phyloP scores from a whole-genome alignment of 2,329 filamentous ascomycete genomes.

The Drechslerella stenobrocha region DNA sequence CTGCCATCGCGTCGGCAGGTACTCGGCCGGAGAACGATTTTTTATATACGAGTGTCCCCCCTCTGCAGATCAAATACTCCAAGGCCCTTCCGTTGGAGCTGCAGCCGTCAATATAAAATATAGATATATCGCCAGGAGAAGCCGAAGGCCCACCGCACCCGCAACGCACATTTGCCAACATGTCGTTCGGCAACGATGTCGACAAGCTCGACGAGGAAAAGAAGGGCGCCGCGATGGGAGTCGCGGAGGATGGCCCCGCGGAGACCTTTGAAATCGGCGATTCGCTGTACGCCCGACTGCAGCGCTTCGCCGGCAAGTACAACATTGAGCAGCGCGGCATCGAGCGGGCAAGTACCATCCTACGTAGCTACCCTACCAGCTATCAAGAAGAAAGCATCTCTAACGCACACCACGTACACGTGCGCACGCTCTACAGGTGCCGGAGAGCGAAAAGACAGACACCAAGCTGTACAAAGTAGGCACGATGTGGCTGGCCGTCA shows the following conservation, averaged over 20 bases:
- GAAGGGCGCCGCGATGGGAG: slow-evolving; percentile 27
- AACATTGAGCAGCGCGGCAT: slow-evolving; percentile 75
- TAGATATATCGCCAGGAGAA: no score
- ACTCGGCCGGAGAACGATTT: neutral
- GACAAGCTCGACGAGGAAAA: slow-evolving; percentile 42
- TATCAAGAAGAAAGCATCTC: no score
- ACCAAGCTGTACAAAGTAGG: slow-evolving; percentile 68
- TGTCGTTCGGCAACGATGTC: slow-evolving; percentile 44
- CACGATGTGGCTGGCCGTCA: slow-evolving; percentile 77
- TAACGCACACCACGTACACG: no score
- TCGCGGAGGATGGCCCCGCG: slow-evolving; percentile 57
- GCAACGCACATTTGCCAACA: slow-evolving; percentile 42
- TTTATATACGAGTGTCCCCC: neutral
- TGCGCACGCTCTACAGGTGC: slow-evolving; percentile 55
- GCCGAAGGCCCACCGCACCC: no score
- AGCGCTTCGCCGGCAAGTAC: slow-evolving; percentile 67
- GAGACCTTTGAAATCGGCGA: slow-evolving; percentile 65
- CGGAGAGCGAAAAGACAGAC: slow-evolving; percentile 69
- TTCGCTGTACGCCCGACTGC: slow-evolving; percentile 63
- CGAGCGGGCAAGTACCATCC: slow-evolving; percentile 63
- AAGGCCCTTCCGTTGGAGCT: no score
- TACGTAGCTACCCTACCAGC: no score
- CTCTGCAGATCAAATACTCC: neutral
- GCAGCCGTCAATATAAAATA: no score
- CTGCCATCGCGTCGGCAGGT: slow-evolving; percentile 4